A percentile compares a stretch with the other conserved stretches of the same genome.
Conservation (phyloP, 352 stramenopile species). For the Phytophthora podocarpi region DNA sequence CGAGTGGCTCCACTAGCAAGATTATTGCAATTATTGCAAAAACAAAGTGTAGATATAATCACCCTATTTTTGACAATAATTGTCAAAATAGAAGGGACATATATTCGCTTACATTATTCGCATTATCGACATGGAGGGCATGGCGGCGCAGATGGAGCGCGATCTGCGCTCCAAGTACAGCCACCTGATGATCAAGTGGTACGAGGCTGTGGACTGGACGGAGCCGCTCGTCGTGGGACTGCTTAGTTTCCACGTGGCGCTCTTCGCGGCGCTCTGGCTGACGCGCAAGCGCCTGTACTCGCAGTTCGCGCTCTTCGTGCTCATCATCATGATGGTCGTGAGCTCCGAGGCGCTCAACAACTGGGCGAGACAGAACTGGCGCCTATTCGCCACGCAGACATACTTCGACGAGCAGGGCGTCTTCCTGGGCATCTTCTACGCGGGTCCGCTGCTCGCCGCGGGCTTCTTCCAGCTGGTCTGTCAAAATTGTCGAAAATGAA, state of each 20-base stretch:
- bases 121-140: conserved; percentile 74
- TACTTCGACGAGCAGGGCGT: conserved; percentile 85
- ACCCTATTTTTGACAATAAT: no score
- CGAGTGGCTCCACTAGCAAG: conserved; percentile 10
- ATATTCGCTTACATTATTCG: no score
- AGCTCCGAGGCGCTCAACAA: conserved; percentile 70
- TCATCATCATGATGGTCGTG: conserved; percentile 63
- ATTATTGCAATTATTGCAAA: no score
- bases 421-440: conserved; percentile 88
- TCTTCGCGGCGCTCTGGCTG: conserved; percentile 60
- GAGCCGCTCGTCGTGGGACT: conserved; percentile 75
- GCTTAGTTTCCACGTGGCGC: conserved; percentile 55
- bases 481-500: conserved; percentile 3
- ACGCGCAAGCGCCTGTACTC: conserved; percentile 56
- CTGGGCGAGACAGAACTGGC: conserved; percentile 67
- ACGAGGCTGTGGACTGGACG: conserved; percentile 81
- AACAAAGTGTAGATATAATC: no score
- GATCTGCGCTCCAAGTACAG: conserved; percentile 75
- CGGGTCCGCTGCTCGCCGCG: conserved; percentile 67
- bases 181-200: conserved; percentile 81
- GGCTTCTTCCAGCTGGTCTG: conserved; percentile 81
- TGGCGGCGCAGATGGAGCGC: conserved; percentile 67
- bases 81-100: no score
- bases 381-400: conserved; percentile 68
- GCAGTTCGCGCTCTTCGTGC: conserved; percentile 70